Evolutionary conservation across 257 asterid species (phyloP).

Genomic region (Leptodermis oblonga): DNA sequence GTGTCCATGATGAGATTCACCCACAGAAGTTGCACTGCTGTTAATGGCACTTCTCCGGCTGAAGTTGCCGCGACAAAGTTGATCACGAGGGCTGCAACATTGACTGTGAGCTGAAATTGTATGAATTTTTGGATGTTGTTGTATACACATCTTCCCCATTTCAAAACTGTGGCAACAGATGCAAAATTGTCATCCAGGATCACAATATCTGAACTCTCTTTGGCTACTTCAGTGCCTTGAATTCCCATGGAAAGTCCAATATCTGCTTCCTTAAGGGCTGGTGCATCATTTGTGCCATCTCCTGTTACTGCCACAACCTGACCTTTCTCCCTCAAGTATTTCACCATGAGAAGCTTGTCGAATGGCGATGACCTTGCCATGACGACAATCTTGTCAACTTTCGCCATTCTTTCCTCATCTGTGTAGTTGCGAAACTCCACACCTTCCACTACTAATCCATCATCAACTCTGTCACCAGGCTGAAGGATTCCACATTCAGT

Average conservation of each 20-base stretch:
- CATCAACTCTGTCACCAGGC: conserved; percentile 6
- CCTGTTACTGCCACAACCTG: conserved; percentile 78
- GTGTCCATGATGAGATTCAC: conserved; percentile 49
- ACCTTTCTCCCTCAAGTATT: conserved; percentile 51
- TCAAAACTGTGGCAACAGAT: conserved; percentile 49
- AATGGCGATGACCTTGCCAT: conserved; percentile 79
- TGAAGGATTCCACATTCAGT: conserved; percentile 65
- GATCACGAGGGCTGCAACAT: conserved; percentile 49
- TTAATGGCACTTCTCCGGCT: conserved; percentile 58
- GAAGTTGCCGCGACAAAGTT: conserved; percentile 58
- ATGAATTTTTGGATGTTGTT: conserved; percentile 67
- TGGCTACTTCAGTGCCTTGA: conserved; percentile 67
- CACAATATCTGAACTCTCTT: conserved; percentile 67
- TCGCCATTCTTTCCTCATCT: conserved; percentile 51
- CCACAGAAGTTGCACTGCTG: conserved; percentile 62
- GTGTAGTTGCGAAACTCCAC: conserved; percentile 52
- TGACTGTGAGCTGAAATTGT: conserved; percentile 60
- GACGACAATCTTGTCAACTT: conserved; percentile 46
- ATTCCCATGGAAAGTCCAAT: conserved; percentile 73
- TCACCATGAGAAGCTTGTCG: conserved; percentile 75
- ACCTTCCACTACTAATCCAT: conserved; percentile 56
- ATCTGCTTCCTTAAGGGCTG: conserved; percentile 66
- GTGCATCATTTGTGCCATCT: conserved; percentile 70
- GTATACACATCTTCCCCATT: conserved; percentile 54
- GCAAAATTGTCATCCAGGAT: conserved; percentile 63